Evolutionary conservation across 495 filamentous ascomycete genomes (phyloP).

Genomic region (Friedmanniomyces endolithicus): DNA sequence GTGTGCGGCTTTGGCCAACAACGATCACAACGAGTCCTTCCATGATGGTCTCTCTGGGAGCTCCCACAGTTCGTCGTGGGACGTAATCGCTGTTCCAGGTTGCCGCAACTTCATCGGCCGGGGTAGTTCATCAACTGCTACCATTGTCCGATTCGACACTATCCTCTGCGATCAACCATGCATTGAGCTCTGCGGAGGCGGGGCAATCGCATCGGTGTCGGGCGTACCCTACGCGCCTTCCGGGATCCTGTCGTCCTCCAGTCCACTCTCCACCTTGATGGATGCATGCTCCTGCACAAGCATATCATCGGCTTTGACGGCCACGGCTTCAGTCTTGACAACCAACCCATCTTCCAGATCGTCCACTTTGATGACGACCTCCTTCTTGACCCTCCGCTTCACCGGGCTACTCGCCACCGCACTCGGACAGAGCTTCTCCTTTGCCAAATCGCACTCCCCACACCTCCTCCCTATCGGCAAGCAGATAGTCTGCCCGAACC

Average conservation of each 20-base stretch:
- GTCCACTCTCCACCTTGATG: conserved; percentile 14
- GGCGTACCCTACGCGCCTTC: no score
- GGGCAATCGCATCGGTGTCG: no score
- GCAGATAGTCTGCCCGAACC: conserved; percentile 81
- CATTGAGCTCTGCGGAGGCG: no score
- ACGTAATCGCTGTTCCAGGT: no score
- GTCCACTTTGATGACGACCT: conserved; percentile 20
- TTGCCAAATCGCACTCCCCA: conserved; percentile 67
- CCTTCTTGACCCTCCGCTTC: conserved; percentile 15
- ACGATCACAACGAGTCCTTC: no score
- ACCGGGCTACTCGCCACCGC: conserved; percentile 33
- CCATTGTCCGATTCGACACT: no score
- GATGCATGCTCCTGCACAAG: neutral
- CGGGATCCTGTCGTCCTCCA: neutral
- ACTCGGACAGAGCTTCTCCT: conserved; percentile 61
- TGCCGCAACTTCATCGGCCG: no score
- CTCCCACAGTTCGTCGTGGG: no score
- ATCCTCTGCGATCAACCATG: no score
- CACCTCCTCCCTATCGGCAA: conserved; percentile 67
- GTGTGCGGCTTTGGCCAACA: no score
- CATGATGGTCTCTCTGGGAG: no score
- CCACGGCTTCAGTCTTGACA: conserved; percentile 11
- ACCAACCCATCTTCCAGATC: conserved; percentile 8
- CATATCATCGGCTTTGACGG: conserved; percentile 11
- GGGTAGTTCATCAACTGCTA: no score